Conservation (phyloP, 1,139 yeast genomes). For the Taphrina betulina region DNA sequence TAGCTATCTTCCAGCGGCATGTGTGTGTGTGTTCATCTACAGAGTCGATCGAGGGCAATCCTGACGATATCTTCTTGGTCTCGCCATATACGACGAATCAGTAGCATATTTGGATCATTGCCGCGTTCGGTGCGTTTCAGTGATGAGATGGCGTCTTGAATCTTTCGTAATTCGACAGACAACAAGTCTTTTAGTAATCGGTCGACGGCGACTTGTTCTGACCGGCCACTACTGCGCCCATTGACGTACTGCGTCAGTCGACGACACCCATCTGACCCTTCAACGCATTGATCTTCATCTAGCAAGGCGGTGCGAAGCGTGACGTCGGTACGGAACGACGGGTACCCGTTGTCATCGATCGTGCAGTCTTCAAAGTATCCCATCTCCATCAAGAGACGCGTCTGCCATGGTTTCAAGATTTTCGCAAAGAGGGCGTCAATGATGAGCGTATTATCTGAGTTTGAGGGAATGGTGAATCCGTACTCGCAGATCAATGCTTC, state of each 20-base stretch:
- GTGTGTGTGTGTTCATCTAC: too few species aligned
- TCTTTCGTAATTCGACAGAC: too few species aligned
- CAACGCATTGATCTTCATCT: conserved; percentile 1
- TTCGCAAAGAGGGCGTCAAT: conserved; percentile 7
- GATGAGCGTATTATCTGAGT: conserved; percentile 10
- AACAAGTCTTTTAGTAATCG: conserved; percentile 46
- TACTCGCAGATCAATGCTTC: conserved; percentile 30
- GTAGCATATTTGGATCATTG: neutral
- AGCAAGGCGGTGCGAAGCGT: conserved; percentile 22
- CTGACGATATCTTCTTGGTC: conserved; percentile 1
- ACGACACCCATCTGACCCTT: conserved; percentile 7
- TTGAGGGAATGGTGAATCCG: conserved; percentile 27
- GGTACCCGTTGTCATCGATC: conserved; percentile 5
- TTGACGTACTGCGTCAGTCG: conserved; percentile 19
- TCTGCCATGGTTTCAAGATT: conserved; percentile 1
- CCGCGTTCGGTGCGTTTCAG: neutral
- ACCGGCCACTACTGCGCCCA: conserved; percentile 15
- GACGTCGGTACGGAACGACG: conserved; percentile 32
- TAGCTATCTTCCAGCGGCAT: too few species aligned
- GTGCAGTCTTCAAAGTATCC: conserved; percentile 33
- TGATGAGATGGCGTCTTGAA: neutral
- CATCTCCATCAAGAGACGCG: neutral
- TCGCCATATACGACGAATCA: neutral
- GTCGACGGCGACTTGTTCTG: conserved; percentile 47
- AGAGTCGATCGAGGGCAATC: neutral